A percentile compares a stretch with the other conserved stretches of the same genome.
Conservation (phyloP, 2,329 filamentous ascomycete species). For the Penicillium sumatraense region DNA sequence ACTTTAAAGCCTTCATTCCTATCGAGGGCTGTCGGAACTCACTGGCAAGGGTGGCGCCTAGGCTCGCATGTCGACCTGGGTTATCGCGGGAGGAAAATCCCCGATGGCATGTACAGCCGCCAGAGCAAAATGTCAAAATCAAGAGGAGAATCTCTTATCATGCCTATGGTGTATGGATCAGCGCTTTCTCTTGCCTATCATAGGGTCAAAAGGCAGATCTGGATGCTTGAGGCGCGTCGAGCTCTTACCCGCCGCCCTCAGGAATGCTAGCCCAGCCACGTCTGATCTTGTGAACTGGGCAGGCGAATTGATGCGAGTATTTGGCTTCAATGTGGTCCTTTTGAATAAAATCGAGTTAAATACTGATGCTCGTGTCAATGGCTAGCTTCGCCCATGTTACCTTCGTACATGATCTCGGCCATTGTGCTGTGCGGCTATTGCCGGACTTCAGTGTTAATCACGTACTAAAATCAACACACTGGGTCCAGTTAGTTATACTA, state of each 20-base stretch:
- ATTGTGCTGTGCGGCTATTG: too few relatives aligned
- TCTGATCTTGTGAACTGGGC: background rate
- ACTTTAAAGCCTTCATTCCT: slow-evolving; percentile 22
- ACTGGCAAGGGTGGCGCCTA: background rate
- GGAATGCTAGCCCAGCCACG: slow-evolving; percentile 5
- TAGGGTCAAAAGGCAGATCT: background rate
- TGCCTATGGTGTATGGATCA: background rate
- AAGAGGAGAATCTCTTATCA: background rate
- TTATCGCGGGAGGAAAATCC: background rate
- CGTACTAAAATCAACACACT: too few relatives aligned
- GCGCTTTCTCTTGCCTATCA: background rate
- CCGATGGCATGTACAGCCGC: background rate
- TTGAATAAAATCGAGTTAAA: too few relatives aligned
- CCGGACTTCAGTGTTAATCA: too few relatives aligned
- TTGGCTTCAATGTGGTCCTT: too few relatives aligned
- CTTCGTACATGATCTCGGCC: too few relatives aligned
- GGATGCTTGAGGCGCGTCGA: slow-evolving; percentile 2
- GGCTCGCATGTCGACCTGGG: background rate
- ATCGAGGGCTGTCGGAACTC: slow-evolving; percentile 19
- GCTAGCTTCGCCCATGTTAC: too few relatives aligned
- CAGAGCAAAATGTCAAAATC: background rate
- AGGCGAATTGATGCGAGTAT: background rate
- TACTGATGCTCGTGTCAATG: too few relatives aligned
- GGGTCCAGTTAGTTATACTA: too few relatives aligned
- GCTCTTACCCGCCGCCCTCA: background rate